A percentile compares a stretch with the other conserved stretches of the same genome.
Conservation (phyloP, 1,284 basidiomycete species). For the Sutorius eximius region DNA sequence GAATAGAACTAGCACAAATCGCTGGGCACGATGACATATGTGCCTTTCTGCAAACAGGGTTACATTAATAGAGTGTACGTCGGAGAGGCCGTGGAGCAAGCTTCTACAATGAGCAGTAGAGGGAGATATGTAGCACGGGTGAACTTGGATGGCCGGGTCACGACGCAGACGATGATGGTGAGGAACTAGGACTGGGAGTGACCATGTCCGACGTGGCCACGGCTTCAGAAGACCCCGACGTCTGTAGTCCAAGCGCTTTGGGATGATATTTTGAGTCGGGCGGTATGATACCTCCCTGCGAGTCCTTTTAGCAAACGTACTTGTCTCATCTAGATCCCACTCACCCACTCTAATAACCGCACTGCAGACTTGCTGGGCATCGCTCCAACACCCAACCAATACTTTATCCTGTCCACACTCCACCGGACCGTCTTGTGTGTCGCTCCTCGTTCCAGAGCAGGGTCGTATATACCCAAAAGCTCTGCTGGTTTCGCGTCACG, state of each 20-base stretch:
- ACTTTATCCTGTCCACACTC: slow-evolving; percentile 87
- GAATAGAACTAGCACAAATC: slow-evolving; percentile 63
- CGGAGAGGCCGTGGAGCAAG: neutral
- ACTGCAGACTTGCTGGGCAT: slow-evolving; percentile 79
- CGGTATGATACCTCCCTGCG: slow-evolving; percentile 45
- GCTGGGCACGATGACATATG: slow-evolving; percentile 67
- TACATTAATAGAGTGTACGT: slow-evolving; percentile 19
- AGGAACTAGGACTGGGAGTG: neutral
- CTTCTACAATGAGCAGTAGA: slow-evolving; percentile 11
- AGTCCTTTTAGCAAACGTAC: slow-evolving; percentile 34
- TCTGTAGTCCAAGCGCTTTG: slow-evolving; percentile 29
- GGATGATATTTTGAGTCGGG: slow-evolving; percentile 54
- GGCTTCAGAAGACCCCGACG: slow-evolving; percentile 1
- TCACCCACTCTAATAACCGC: slow-evolving; percentile 76
- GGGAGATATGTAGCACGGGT: slow-evolving; percentile 1
- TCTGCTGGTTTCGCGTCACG: slow-evolving; percentile 92
- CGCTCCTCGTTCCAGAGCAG: slow-evolving; percentile 43
- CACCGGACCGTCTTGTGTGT: slow-evolving; percentile 80
- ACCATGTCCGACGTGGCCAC: neutral
- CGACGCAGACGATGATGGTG: slow-evolving; percentile 3
- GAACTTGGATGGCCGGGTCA: slow-evolving; percentile 7
- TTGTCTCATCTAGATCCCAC: slow-evolving; percentile 33
- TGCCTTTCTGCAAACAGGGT: slow-evolving; percentile 41
- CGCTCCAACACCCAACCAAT: slow-evolving; percentile 88
- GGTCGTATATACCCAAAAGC: slow-evolving; percentile 86